A percentile compares a stretch with the other conserved stretches of the same genome.
These are phyloP conservation scores for Pseudogymnoascus sp. DNA, from an alignment of 2,329 filamentous ascomycete genomes.

Conservation along the genomic window DNA sequence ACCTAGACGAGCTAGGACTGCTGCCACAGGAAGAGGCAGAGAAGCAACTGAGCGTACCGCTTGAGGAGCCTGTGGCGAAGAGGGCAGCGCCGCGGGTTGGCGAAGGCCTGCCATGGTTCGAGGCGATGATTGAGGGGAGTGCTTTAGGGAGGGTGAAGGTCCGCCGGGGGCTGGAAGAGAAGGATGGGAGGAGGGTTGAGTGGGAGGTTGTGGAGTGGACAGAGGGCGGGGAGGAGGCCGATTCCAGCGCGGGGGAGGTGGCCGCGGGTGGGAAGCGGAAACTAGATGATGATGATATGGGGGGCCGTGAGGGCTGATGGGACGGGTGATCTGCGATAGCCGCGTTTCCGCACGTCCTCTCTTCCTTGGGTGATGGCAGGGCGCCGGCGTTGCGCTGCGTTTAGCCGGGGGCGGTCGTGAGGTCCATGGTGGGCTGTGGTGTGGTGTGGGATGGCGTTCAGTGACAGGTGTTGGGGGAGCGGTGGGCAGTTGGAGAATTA, in stretches of 20 bases:
- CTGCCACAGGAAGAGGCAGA: slow-evolving; percentile 42
- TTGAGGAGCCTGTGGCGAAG: slow-evolving; percentile 1
- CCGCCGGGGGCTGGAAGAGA: slow-evolving; percentile 44
- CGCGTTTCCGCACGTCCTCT: not conserved
- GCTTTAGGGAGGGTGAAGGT: slow-evolving; percentile 59
- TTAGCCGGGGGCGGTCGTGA: not conserved
- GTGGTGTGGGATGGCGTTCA: not conserved
- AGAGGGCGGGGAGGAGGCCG: slow-evolving; percentile 35
- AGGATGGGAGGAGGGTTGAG: slow-evolving; percentile 60
- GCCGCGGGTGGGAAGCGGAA: slow-evolving; percentile 45
- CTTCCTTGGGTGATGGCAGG: not conserved
- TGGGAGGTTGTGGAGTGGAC: slow-evolving; percentile 80
- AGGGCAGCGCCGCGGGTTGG: slow-evolving; percentile 24
- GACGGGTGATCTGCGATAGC: not conserved
- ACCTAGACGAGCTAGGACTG: slow-evolving; percentile 67
- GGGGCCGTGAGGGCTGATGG: not conserved
- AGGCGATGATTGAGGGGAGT: slow-evolving; percentile 70
- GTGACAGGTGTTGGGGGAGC: not conserved
- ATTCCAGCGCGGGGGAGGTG: slow-evolving; percentile 13
- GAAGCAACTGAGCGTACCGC: slow-evolving; percentile 22
- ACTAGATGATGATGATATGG: slow-evolving; percentile 30
- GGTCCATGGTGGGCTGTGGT: not conserved
- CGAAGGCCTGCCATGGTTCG: slow-evolving; percentile 73
- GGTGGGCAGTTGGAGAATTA: not conserved
- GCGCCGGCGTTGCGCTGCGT: not conserved